Conservation (phyloP, 495 filamentous ascomycete genomes). For the Penicillium bovifimosum region DNA sequence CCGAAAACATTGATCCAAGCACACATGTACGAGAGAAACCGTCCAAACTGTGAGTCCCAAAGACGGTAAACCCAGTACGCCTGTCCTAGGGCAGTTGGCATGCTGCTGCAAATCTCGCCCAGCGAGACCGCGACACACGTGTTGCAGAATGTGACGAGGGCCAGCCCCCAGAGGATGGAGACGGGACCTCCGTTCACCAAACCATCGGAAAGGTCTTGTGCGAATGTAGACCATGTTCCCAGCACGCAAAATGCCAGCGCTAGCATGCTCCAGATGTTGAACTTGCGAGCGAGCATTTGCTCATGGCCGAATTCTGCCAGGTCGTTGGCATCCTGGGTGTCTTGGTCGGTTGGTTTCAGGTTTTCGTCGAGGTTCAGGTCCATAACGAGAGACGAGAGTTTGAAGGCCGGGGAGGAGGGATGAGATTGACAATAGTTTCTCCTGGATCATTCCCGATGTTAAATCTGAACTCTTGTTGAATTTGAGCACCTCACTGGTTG, state of each 20-base stretch:
- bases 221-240: conserved; percentile 44
- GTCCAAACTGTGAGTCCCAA: conserved; percentile 29
- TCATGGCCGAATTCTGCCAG: conserved; percentile 46
- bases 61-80: conserved; percentile 43
- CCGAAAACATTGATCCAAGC: conserved; percentile 47
- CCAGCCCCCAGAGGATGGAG: conserved; percentile 45
- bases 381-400: conserved; percentile 10
- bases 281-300: conserved; percentile 44
- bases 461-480: not conserved
- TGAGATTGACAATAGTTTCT: not conserved
- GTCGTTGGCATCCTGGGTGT: conserved; percentile 43
- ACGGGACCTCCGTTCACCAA: conserved; percentile 41
- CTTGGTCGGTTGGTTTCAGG: conserved; percentile 32
- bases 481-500: not conserved
- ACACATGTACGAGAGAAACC: conserved; percentile 42
- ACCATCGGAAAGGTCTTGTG: conserved; percentile 38
- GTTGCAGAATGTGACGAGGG: conserved; percentile 39
- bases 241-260: conserved; percentile 41
- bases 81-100: conserved; percentile 43
- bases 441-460: conserved; percentile 14
- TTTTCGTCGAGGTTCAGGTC: conserved; percentile 29
- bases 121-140: conserved; percentile 41
- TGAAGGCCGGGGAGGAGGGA: not conserved
- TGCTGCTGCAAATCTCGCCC: conserved; percentile 42
- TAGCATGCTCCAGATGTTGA: conserved; percentile 44